These are phyloP conservation scores for Lecanicillium sp. DNA, from an alignment of 2,329 filamentous ascomycete species.

Conservation along the genomic window DNA sequence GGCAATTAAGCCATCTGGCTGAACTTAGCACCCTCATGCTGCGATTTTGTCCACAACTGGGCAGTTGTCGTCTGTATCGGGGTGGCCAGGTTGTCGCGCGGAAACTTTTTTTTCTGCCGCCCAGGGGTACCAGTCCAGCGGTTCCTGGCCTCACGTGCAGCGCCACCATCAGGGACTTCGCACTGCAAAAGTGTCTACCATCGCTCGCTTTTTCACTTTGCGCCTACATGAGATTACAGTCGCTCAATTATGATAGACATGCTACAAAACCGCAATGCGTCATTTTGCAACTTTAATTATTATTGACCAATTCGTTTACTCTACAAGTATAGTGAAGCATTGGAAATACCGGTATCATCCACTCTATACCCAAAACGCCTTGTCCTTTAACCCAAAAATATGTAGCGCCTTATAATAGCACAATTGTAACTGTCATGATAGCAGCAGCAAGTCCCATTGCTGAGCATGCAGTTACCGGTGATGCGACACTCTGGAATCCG, in stretches of 20 bases:
- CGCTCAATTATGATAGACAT: too few relatives aligned
- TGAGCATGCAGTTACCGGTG: not conserved
- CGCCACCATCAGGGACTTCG: not conserved
- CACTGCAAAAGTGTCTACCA: too few relatives aligned
- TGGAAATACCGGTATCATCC: too few relatives aligned
- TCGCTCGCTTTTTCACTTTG: too few relatives aligned
- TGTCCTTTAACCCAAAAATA: too few relatives aligned
- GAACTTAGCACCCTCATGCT: conserved; percentile 31
- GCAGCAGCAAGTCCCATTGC: not conserved
- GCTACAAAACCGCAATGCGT: too few relatives aligned
- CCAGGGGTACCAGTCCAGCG: too few relatives aligned
- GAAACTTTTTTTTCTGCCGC: conserved; percentile 9
- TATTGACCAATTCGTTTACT: too few relatives aligned
- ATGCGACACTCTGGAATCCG: conserved; percentile 20
- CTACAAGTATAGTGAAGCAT: too few relatives aligned
- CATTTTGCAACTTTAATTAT: too few relatives aligned
- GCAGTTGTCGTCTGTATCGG: not conserved
- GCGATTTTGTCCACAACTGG: conserved; percentile 4
- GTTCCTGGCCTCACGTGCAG: not conserved
- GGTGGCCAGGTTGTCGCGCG: not conserved
- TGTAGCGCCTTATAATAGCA: not conserved
- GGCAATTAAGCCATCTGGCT: conserved; percentile 32
- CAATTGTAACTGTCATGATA: not conserved
- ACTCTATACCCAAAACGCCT: not conserved
- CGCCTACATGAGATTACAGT: too few relatives aligned